Conservation (phyloP, 768 basidiomycete species). For the Russula foetens region DNA sequence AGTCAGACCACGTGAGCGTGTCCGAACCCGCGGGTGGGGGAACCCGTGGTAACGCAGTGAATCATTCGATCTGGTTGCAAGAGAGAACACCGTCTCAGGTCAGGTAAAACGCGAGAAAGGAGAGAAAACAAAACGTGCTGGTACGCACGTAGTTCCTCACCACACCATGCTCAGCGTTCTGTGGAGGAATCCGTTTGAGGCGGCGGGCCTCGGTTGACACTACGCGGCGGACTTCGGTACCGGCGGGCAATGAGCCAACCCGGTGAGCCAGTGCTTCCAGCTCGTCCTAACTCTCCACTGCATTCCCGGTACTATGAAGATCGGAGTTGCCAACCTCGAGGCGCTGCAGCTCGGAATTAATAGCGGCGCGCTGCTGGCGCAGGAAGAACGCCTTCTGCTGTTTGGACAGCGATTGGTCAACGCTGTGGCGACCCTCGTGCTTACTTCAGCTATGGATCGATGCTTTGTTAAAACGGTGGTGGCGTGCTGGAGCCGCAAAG, state of each 20-base stretch:
- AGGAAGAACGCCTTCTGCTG: too few relatives aligned
- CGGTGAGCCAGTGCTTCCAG: conserved; percentile 61
- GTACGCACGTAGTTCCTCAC: conserved; percentile 70
- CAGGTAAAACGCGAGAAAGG: too few relatives aligned
- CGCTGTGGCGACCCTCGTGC: conserved; percentile 69
- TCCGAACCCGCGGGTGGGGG: conserved; percentile 36
- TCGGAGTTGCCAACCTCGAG: too few relatives aligned
- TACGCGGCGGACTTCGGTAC: too few relatives aligned
- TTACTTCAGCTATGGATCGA: conserved; percentile 70
- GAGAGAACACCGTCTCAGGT: neutral
- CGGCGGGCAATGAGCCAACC: conserved; percentile 65
- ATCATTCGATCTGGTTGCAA: conserved; percentile 82
- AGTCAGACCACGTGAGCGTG: conserved; percentile 45
- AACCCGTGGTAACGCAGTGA: conserved; percentile 81
- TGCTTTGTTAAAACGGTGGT: conserved; percentile 68
- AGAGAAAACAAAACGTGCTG: neutral
- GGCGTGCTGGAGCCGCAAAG: conserved; percentile 57
- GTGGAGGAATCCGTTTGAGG: conserved; percentile 67
- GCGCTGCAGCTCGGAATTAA: too few relatives aligned
- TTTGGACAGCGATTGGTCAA: too few relatives aligned
- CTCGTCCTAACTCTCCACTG: too few relatives aligned
- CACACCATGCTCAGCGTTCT: conserved; percentile 88
- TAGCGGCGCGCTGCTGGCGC: too few relatives aligned
- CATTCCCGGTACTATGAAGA: too few relatives aligned
- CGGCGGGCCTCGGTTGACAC: conserved; percentile 78